Conservation (phyloP, 805 yeast genomes). For the Candida suzukii region DNA sequence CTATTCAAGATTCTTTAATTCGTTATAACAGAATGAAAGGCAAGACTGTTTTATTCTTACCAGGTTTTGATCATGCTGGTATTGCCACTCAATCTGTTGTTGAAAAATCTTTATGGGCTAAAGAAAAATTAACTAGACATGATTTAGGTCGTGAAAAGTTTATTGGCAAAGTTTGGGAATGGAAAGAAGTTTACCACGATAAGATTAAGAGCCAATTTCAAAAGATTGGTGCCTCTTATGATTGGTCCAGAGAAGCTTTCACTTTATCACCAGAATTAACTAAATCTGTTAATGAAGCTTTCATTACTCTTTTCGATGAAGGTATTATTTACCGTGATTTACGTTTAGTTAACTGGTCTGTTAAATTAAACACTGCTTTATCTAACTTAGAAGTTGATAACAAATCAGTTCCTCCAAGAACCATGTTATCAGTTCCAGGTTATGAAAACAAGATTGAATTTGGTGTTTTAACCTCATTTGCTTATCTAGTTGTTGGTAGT, state of each 20-base stretch:
- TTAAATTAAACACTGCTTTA: conserved; percentile 86
- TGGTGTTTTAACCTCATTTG: conserved; percentile 95
- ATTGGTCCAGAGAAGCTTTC: conserved; percentile 93
- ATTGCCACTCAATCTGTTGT: conserved; percentile 98
- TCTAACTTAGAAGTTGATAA: conserved; percentile 96
- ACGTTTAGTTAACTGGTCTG: conserved; percentile 95
- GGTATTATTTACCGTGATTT: conserved; percentile 92
- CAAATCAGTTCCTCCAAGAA: conserved; percentile 79
- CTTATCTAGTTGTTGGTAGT: conserved; percentile 79
- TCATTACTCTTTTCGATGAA: conserved; percentile 86
- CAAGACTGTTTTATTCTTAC: conserved; percentile 83
- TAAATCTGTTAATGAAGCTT: conserved; percentile 83
- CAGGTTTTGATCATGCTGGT: conserved; percentile 99
- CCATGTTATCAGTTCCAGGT: conserved; percentile 78
- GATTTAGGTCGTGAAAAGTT: conserved; percentile 92
- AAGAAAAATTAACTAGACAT: conserved; percentile 84
- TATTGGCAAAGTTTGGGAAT: conserved; percentile 87
- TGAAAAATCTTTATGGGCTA: conserved; percentile 90
- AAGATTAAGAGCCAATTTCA: conserved; percentile 80
- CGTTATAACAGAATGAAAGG: conserved; percentile 97
- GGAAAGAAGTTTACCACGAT: conserved; percentile 91
- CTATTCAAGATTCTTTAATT: conserved; percentile 89
- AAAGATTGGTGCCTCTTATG: conserved; percentile 93
- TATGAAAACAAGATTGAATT: conserved; percentile 88
- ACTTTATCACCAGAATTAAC: conserved; percentile 77